phyloP scores from a whole-genome alignment of 495 filamentous ascomycete genomes.

The Talaromyces ruber region DNA sequence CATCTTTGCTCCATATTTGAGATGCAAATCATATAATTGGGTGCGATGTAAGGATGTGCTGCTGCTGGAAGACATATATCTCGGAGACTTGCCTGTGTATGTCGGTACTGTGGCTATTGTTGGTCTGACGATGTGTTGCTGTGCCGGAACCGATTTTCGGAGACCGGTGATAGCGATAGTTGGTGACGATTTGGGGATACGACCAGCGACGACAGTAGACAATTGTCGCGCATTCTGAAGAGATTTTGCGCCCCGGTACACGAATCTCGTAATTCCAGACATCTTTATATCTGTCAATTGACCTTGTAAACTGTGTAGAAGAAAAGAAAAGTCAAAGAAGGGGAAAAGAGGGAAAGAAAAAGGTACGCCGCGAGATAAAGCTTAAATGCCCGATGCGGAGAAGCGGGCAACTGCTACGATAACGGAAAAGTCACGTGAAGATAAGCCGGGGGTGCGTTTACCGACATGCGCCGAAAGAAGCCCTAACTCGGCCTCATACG shows the following conservation, averaged over 20 bases:
- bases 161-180: constrained; percentile 21
- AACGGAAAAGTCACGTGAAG: constrained; percentile 14
- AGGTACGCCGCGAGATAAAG: constrained; percentile 7
- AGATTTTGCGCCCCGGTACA: neutral
- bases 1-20: constrained; percentile 78
- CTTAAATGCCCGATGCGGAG: constrained; percentile 9
- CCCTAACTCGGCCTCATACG: neutral
- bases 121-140: neutral
- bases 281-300: constrained; percentile 6
- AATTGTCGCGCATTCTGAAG: neutral
- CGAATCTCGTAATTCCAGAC: neutral
- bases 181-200: constrained; percentile 4
- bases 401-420: constrained; percentile 12
- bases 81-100: neutral
- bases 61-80: neutral
- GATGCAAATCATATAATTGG: constrained; percentile 75
- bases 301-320: constrained; percentile 9
- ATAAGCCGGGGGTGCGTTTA: constrained; percentile 8
- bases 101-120: neutral
- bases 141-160: constrained; percentile 9
- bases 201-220: neutral
- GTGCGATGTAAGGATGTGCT: constrained; percentile 48
- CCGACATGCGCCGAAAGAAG: neutral
- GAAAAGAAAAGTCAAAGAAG: constrained; percentile 16
- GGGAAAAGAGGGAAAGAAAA: constrained; percentile 11